A percentile compares a stretch with the other conserved stretches of the same genome.
These are phyloP conservation scores for Lepiota brunneoincarnata DNA, from an alignment of 768 basidiomycete species.

Conservation along the genomic window DNA sequence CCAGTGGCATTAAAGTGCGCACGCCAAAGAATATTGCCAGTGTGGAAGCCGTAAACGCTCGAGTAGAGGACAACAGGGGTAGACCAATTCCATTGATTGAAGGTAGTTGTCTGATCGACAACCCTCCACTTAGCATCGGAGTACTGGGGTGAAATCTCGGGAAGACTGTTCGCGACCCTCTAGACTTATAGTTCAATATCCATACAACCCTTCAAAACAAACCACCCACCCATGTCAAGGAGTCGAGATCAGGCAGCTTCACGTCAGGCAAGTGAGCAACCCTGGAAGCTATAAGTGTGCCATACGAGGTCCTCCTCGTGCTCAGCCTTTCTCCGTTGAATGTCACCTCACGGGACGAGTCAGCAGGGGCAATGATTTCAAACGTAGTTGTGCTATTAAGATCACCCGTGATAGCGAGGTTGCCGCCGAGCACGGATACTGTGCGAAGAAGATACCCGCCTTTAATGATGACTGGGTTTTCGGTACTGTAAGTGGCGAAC, in stretches of 20 bases:
- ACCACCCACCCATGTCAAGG: constrained; percentile 33
- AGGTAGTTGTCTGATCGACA: constrained; percentile 37
- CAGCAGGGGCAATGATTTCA: constrained; percentile 45
- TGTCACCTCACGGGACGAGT: constrained; percentile 34
- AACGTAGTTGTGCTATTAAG: constrained; percentile 40
- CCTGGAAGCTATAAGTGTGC: constrained; percentile 33
- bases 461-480: constrained; percentile 44
- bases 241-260: constrained; percentile 30
- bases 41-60: constrained; percentile 50
- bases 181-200: constrained; percentile 11
- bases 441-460: constrained; percentile 48
- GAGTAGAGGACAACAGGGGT: constrained; percentile 45
- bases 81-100: constrained; percentile 34
- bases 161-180: constrained; percentile 41
- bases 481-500: constrained; percentile 34
- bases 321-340: constrained; percentile 39
- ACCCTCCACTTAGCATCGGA: constrained; percentile 42
- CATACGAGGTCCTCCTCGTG: constrained; percentile 36
- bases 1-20: constrained; percentile 48
- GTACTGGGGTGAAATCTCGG: constrained; percentile 38
- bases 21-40: constrained; percentile 50
- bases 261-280: constrained; percentile 31
- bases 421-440: constrained; percentile 29
- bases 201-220: neutral
- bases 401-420: constrained; percentile 42